These are phyloP conservation scores for Sonneratia alba DNA, from an alignment of 345 rosid species.

Conservation along the genomic window DNA sequence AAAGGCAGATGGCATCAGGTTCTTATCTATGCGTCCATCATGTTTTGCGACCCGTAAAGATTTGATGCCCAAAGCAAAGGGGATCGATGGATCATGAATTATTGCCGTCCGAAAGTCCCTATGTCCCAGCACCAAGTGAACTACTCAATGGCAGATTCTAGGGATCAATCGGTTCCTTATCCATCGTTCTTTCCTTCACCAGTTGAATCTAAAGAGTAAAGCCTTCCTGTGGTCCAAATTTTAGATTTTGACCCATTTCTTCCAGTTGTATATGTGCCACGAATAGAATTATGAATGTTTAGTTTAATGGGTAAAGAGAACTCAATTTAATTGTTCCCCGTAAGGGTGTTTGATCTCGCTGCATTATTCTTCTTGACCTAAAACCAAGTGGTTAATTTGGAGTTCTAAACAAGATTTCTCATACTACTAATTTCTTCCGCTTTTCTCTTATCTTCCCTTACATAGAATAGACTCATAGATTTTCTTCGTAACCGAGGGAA, in stretches of 20 bases:
- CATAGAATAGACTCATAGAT: too few species aligned
- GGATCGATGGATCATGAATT: slow-evolving; percentile 18
- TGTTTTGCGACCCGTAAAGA: slow-evolving; percentile 8
- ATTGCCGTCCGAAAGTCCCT: slow-evolving; percentile 13
- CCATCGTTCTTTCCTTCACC: slow-evolving; percentile 4
- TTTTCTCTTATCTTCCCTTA: too few species aligned
- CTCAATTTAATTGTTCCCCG: too few species aligned
- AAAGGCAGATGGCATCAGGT: slow-evolving; percentile 25
- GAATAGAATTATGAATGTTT: too few species aligned
- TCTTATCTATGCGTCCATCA: slow-evolving; percentile 29
- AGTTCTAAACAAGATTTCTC: too few species aligned
- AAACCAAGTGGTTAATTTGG: too few species aligned
- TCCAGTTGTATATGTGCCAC: neutral
- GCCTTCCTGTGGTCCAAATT: slow-evolving; percentile 19
- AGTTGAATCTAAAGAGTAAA: slow-evolving; percentile 5
- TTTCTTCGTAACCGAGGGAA: neutral
- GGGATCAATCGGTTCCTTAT: slow-evolving; percentile 19
- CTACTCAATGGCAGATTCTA: slow-evolving; percentile 16
- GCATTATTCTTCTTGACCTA: too few species aligned
- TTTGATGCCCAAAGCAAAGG: slow-evolving; percentile 31
- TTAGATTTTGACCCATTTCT: neutral
- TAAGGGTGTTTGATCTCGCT: too few species aligned
- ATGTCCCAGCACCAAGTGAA: slow-evolving; percentile 16
- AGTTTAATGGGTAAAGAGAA: too few species aligned
- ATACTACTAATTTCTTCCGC: too few species aligned